phyloP scores from a whole-genome alignment of 306 rosid species.

The Pachyrhizus erosus region DNA sequence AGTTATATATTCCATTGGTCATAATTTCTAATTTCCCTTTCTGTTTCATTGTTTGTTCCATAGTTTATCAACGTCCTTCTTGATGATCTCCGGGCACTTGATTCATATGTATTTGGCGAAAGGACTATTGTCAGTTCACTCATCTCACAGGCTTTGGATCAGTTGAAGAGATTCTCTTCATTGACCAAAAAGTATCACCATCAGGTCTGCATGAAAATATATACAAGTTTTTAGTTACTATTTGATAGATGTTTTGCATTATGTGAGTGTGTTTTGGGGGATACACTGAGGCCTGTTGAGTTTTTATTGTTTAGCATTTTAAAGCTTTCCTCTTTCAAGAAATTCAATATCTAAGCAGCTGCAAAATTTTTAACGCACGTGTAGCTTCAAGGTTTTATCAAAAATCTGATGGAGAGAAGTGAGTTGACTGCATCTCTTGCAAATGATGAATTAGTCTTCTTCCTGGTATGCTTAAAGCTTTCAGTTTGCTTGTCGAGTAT shows the following conservation, averaged over 20 bases:
- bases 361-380: constrained; percentile 15
- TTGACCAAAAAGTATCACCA: constrained; percentile 72
- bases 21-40: constrained; percentile 18
- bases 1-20: not conserved
- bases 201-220: constrained; percentile 60
- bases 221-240: constrained; percentile 12
- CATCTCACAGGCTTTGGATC: constrained; percentile 59
- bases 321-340: not conserved
- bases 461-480: constrained; percentile 65
- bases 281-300: not conserved
- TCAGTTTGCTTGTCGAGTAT: constrained; percentile 6
- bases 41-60: constrained; percentile 41
- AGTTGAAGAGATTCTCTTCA: constrained; percentile 54
- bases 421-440: constrained; percentile 66
- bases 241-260: not conserved
- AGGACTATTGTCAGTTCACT: constrained; percentile 44
- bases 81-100: constrained; percentile 50
- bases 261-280: not conserved
- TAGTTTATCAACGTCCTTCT: constrained; percentile 59
- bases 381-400: constrained; percentile 82
- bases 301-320: constrained; percentile 29
- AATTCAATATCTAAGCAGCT: constrained; percentile 3
- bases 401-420: constrained; percentile 68
- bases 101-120: constrained; percentile 49
- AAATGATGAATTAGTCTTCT: constrained; percentile 73